Conservation (phyloP, 192 early-diverging fungal species). For the Phycomyces blakesleeanus region DNA sequence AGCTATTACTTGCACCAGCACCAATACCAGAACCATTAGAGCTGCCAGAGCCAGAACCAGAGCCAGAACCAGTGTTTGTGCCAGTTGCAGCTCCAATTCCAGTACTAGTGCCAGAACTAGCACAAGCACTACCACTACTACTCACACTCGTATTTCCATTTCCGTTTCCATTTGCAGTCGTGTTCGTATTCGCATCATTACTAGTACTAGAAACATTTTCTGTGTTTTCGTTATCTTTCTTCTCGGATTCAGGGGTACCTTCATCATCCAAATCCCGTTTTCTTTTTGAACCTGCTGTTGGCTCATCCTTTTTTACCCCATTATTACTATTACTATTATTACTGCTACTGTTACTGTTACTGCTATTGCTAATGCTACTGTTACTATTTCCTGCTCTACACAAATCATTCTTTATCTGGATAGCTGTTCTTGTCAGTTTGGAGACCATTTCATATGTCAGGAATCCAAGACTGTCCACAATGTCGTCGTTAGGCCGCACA, state of each 20-base stretch:
- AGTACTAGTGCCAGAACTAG: background rate
- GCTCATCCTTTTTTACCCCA: slow-evolving; percentile 22
- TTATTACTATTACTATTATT: too few relatives aligned
- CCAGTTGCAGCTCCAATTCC: background rate
- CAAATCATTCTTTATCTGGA: slow-evolving; percentile 72
- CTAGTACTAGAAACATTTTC: background rate
- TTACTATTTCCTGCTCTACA: slow-evolving; percentile 39
- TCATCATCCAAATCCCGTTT: slow-evolving; percentile 13
- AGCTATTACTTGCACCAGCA: background rate
- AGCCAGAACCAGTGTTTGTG: background rate
- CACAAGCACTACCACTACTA: background rate
- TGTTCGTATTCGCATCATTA: background rate
- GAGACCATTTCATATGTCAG: slow-evolving; percentile 93
- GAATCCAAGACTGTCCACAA: slow-evolving; percentile 96
- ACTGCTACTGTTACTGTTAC: too few relatives aligned
- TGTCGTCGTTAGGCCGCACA: slow-evolving; percentile 86
- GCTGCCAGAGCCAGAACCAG: background rate
- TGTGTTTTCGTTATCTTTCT: background rate
- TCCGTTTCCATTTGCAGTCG: too few relatives aligned
- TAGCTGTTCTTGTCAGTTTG: slow-evolving; percentile 82
- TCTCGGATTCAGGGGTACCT: background rate
- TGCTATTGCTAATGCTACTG: too few relatives aligned
- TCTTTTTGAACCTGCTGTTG: slow-evolving; percentile 2
- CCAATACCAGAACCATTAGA: background rate
- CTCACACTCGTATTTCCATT: too few relatives aligned